Evolutionary conservation across 352 stramenopile genomes (phyloP), one percentile per base, ranked within the genome.

Genomic region (Globisporangium splendens): DNA sequence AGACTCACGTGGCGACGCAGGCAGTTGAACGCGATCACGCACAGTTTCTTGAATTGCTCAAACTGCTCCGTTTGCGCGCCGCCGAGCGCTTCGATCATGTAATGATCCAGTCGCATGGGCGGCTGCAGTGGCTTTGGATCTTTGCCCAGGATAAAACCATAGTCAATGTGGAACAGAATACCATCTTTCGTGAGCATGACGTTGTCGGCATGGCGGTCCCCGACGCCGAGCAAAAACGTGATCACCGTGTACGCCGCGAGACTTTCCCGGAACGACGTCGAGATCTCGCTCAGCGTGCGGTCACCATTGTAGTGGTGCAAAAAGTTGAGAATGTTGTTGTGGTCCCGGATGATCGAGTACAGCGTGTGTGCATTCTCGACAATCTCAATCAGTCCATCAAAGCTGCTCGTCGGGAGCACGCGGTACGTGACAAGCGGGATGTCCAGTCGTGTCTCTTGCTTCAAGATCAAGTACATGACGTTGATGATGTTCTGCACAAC

Each of bases 151-250:
- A 99, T 98, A 65, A 98, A 99, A 5, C 96, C 96, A 70, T 99
- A 99, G 79, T 98, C 97, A 68, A 99, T 99, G 66, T 99, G 98
- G 75, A 99, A 99, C 38, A 99, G 85, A 60, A 98, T 92, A 12
- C 98, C 98, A 63, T 93, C 89, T 41, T 92, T 91, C 35, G 85
- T 95, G 5, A 99, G 81, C 95, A 99, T 98, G 50, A 99, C 96
- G 69, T 99, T 99, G 72, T 99, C 97, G 7, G 98, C 85, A 67
- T 99, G 98, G 6, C 98, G 81, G 77, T 99, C 98, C 22, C 98
- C 98, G 49, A 99, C 96, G 31, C 96, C 96, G n/a, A 99, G 67
- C 15, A 99, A 66, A 66, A 99, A 99, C 24, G 97, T 99, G 54
- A 99, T 98, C 39, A 99, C 97, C 31, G 97, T 99, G 79, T 99